Base-by-base conservation (phyloP, 345 rosid species). In the Salix purpurea region DNA sequence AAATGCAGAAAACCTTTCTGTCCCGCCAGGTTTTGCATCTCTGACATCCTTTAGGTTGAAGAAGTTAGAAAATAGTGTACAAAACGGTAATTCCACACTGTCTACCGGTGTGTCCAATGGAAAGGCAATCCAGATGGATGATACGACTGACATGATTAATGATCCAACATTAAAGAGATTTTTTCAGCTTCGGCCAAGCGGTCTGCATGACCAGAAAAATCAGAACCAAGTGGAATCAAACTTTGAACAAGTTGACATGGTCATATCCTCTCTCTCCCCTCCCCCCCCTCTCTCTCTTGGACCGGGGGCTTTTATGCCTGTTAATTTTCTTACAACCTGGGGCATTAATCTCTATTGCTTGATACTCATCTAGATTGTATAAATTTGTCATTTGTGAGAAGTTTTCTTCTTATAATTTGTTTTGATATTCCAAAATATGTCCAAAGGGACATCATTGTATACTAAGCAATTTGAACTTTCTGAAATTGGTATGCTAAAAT, bases 11-110 rank as follows among this genome's bases (percentile, higher is more conserved):
- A 30, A 78, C 21, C 67, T 39, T 66, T 54, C 81, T 24, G 36
- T 26, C 68, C 73, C 87, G 9, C 89, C 86, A 50, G 89, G 89
- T 74, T 85, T 89, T 77, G 78, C 72, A 32, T 85, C 87, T 19
- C 83, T 52, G 62, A 81, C 88, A 2, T 85, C 92, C 40, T 87
- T 89, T 77, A 61, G 36, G 58, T 69, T 89, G 85, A 78, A 73
- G 81, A 85, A 82, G 69, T 68, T 60, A 28, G 76, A 85, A 72
- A 65, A n/a, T 44, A n/a, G 36, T 70, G 78, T 82, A 16, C 80
- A 65, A 40, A 34, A 50, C 15, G 21, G 69, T 46, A 23, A n/a
- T 18, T 73, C 77, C 36, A 9, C n/a, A 42, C 73, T 34, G 11
- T 56, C 76, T 70, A 50, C 36, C 14, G 28, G 48, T 71, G 65